Evolutionary conservation across 805 yeast genomes (phyloP), one percentile per base, ranked within the genome.

Genomic region (Pichia phayaonensis): DNA sequence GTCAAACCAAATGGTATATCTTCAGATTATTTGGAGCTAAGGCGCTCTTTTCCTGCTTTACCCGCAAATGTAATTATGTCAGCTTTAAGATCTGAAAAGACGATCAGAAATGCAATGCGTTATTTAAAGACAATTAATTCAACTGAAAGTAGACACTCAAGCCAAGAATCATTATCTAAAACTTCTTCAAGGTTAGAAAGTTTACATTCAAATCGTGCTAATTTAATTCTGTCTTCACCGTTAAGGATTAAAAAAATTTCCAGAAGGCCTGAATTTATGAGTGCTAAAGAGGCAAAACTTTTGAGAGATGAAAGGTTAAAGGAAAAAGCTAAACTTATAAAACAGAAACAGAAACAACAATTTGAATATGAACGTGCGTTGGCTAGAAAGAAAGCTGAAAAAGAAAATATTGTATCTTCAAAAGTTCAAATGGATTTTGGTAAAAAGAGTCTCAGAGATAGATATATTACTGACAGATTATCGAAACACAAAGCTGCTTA

Each of bases 11-110:
- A 16, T 4, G 40, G 31, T 6, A 20, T 24, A 13, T 24, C 50
- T 1, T 15, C 65, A 40, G 65, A 66, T 47, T 60, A 66, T 31
- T 51, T 55, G 2, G 60, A 63, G 4, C 58, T 70, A 42, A 64
- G 59, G 48, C 67, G 64, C 39, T 59, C 61, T 38, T 70, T 57
- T 45, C 73, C 73, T 0, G 50, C 59, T n/a, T 46, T 63, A 15
- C 51, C 64, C 12, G 66, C 61, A 8, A 47, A 61, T 4, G 58
- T 64, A 4, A 63, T 70, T n/a, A 52, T 65, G 12, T 57, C 59
- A 12, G 65, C 69, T 10, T 58, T 67, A 46, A 68, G 63, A 48
- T 54, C 55, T 0, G 60, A 66, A 41, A 63, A 65, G 1, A 59
- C 67, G 16, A 49, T 69, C 8, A 53, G 69, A 48, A 69, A 65